Conservation (phyloP, 352 stramenopile species). For the Globisporangium nagaii region DNA sequence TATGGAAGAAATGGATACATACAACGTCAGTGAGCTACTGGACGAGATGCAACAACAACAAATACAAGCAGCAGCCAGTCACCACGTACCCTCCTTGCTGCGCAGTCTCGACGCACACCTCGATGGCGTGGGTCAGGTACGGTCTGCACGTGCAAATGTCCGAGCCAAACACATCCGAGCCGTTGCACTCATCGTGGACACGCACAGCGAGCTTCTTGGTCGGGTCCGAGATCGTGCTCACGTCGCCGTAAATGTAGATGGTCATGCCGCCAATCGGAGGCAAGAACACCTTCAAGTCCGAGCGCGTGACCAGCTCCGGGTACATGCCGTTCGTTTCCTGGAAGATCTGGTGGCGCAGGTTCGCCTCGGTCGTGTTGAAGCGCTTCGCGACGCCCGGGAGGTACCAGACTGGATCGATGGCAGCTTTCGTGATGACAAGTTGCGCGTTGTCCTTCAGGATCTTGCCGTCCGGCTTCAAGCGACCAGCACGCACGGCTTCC, state of each 20-base stretch:
- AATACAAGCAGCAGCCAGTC: not conserved
- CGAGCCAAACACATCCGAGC: constrained; percentile 96
- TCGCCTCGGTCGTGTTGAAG: constrained; percentile 95
- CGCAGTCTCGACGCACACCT: constrained; percentile 98
- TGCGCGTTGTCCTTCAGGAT: constrained; percentile 90
- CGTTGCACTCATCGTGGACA: constrained; percentile 99
- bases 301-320: constrained; percentile 97
- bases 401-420: constrained; percentile 99
- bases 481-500: constrained; percentile 89
- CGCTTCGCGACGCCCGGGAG: constrained; percentile 97
- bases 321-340: constrained; percentile 99
- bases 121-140: constrained; percentile 98
- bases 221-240: constrained; percentile 95
- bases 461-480: constrained; percentile 96
- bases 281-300: constrained; percentile 98
- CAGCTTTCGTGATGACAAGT: constrained; percentile 94
- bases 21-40: not conserved
- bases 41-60: not conserved
- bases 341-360: constrained; percentile 97
- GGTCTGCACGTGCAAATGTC: constrained; percentile 99
- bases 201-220: constrained; percentile 96
- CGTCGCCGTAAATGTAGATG: constrained; percentile 99
- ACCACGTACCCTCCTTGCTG: constrained; percentile 91
- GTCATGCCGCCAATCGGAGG: constrained; percentile 96
- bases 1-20: not conserved